A percentile compares a stretch with the other conserved stretches of the same genome.
Evolutionary conservation across 805 yeast species (phyloP).

Genomic region (Candida maris): DNA sequence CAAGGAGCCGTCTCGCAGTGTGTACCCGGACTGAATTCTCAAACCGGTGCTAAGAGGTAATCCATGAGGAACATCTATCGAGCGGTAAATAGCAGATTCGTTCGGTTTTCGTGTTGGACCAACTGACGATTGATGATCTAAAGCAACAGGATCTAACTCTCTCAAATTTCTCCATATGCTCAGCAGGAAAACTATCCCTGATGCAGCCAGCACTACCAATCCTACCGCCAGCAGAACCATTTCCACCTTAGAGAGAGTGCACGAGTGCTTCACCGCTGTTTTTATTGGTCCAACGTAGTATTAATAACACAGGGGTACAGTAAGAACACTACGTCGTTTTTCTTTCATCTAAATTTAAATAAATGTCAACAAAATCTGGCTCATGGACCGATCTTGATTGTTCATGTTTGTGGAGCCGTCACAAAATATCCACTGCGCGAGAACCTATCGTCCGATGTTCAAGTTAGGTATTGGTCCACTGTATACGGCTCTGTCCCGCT

Average conservation of each 20-base stretch:
- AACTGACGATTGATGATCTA: conserved; percentile 61
- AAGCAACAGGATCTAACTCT: conserved; percentile 57
- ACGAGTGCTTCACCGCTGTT: conserved; percentile 2
- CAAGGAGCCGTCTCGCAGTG: conserved; percentile 69
- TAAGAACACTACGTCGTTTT: no score
- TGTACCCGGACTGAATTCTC: conserved; percentile 59
- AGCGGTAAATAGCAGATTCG: conserved; percentile 76
- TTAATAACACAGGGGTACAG: no score
- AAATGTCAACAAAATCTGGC: no score
- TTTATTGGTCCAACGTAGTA: not conserved
- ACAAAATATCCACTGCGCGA: no score
- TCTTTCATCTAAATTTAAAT: no score
- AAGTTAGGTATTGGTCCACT: no score
- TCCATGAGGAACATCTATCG: conserved; percentile 71
- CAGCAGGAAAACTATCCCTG: conserved; percentile 12
- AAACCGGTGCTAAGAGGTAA: conserved; percentile 66
- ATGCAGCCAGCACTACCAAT: conserved; percentile 4
- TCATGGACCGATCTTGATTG: no score
- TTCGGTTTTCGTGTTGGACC: conserved; percentile 58
- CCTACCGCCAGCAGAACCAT: not conserved
- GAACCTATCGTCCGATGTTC: no score
- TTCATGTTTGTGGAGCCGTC: no score
- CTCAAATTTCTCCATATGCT: conserved; percentile 34
- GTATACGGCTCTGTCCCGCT: no score
- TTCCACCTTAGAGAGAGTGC: conserved; percentile 7